Conservation (phyloP, 2,329 filamentous ascomycete species). For the Fusarium sp. region DNA sequence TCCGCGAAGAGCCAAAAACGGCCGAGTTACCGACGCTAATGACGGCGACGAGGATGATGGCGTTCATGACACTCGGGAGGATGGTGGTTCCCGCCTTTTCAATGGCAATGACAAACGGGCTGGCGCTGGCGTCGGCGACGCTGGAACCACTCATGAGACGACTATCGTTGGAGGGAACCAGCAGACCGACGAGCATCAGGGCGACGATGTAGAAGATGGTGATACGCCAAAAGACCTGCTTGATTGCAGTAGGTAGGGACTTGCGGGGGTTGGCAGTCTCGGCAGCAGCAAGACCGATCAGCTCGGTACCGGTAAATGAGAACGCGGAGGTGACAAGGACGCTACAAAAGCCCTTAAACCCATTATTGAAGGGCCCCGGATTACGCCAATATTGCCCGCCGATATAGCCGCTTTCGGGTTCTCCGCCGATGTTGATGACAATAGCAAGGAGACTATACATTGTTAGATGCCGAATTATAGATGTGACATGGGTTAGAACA, state of each 20-base stretch:
- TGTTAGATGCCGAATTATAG: slow-evolving; percentile 1
- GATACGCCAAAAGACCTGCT: slow-evolving; percentile 96
- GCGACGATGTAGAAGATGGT: slow-evolving; percentile 91
- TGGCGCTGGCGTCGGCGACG: slow-evolving; percentile 76
- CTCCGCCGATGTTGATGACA: slow-evolving; percentile 86
- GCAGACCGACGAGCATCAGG: slow-evolving; percentile 81
- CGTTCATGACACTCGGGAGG: slow-evolving; percentile 91
- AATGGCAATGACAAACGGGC: slow-evolving; percentile 94
- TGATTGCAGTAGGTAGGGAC: slow-evolving; percentile 86
- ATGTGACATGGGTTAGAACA: slow-evolving; percentile 53
- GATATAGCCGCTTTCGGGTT: slow-evolving; percentile 79
- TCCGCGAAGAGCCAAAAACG: slow-evolving; percentile 91
- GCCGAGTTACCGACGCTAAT: slow-evolving; percentile 92
- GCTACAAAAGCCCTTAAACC: slow-evolving; percentile 83
- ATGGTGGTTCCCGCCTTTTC: slow-evolving; percentile 83
- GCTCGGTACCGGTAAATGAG: slow-evolving; percentile 80
- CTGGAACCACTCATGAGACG: slow-evolving; percentile 69
- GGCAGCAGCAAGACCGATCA: slow-evolving; percentile 81
- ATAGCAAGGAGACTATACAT: slow-evolving; percentile 79
- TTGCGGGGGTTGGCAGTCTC: slow-evolving; percentile 83
- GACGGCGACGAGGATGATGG: slow-evolving; percentile 91
- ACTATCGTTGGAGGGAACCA: slow-evolving; percentile 79
- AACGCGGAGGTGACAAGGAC: slow-evolving; percentile 83
- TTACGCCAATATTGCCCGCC: slow-evolving; percentile 81
- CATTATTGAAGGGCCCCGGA: slow-evolving; percentile 85